A percentile compares a stretch with the other conserved stretches of the same genome.
Evolutionary conservation across 805 yeast species (phyloP).

Genomic region (Ogataea polymorpha): DNA sequence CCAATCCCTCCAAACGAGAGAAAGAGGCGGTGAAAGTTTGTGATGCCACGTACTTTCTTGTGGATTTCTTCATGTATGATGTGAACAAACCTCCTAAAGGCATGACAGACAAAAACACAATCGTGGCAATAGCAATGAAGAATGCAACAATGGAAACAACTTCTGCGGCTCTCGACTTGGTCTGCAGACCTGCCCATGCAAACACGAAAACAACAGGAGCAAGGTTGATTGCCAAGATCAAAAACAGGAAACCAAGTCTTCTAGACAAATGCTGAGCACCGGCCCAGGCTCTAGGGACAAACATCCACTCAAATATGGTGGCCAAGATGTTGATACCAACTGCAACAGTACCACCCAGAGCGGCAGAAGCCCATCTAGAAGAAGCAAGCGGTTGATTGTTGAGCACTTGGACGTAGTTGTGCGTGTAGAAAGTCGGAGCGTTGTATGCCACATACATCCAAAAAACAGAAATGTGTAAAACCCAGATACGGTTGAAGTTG

Average conservation of each 20-base stretch:
- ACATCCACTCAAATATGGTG: conserved; percentile 88
- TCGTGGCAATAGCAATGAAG: conserved; percentile 81
- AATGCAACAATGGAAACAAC: conserved; percentile 84
- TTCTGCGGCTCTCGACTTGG: conserved; percentile 67
- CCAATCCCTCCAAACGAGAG: conserved; percentile 75
- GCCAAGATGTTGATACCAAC: conserved; percentile 78
- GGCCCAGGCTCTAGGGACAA: conserved; percentile 97
- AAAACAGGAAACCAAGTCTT: conserved; percentile 71
- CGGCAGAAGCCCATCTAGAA: conserved; percentile 88
- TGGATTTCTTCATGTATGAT: conserved; percentile 79
- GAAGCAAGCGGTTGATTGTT: conserved; percentile 89
- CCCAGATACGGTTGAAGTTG: conserved; percentile 98
- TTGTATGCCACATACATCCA: conserved; percentile 96
- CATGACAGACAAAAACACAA: conserved; percentile 86
- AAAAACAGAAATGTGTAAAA: conserved; percentile 81
- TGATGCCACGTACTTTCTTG: conserved; percentile 87
- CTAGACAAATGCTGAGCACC: conserved; percentile 97
- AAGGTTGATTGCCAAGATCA: conserved; percentile 67
- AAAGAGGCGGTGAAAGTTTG: conserved; percentile 95
- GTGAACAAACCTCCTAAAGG: conserved; percentile 97
- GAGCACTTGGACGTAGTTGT: conserved; percentile 75
- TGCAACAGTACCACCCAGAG: conserved; percentile 90
- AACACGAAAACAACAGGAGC: conserved; percentile 86
- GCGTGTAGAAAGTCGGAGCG: conserved; percentile 88
- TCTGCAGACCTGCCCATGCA: conserved; percentile 68